phyloP scores from a whole-genome alignment of 192 early-diverging fungal genomes.

The Backusella sp. region DNA sequence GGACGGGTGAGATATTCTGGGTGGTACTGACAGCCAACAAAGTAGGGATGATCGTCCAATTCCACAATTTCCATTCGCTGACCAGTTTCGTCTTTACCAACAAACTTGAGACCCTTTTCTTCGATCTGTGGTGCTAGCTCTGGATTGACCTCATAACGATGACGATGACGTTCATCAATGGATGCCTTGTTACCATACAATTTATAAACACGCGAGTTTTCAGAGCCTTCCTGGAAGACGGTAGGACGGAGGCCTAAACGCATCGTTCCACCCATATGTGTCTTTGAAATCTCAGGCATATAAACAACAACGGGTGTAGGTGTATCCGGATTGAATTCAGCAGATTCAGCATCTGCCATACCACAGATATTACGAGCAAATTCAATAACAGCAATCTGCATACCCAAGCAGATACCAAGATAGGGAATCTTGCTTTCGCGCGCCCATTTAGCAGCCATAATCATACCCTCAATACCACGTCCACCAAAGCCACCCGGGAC shows the following conservation, averaged over 20 bases:
- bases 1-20: slow-evolving; percentile 98
- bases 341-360: slow-evolving; percentile 77
- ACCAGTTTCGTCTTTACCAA: slow-evolving; percentile 92
- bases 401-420: slow-evolving; percentile 96
- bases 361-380: slow-evolving; percentile 93
- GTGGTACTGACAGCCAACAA: slow-evolving; percentile 94
- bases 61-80: slow-evolving; percentile 99
- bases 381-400: slow-evolving; percentile 97
- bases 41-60: slow-evolving; percentile 85
- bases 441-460: slow-evolving; percentile 93
- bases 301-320: slow-evolving; percentile 78
- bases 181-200: slow-evolving; percentile 56
- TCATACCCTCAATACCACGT: slow-evolving; percentile 96
- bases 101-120: slow-evolving; percentile 78
- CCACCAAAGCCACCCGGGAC: slow-evolving; percentile 98
- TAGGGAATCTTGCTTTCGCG: slow-evolving; percentile 97
- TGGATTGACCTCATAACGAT: slow-evolving; percentile 98
- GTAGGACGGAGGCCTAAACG: slow-evolving; percentile 87
- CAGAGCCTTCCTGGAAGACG: slow-evolving; percentile 66
- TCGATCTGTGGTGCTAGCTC: slow-evolving; percentile 73
- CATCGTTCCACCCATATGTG: slow-evolving; percentile 97
- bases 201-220: slow-evolving; percentile 64
- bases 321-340: slow-evolving; percentile 78
- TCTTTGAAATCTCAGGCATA: slow-evolving; percentile 97
- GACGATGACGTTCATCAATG: slow-evolving; percentile 92